phyloP scores from a whole-genome alignment of 495 filamentous ascomycete species.

The Jackrogersella multiformis region DNA sequence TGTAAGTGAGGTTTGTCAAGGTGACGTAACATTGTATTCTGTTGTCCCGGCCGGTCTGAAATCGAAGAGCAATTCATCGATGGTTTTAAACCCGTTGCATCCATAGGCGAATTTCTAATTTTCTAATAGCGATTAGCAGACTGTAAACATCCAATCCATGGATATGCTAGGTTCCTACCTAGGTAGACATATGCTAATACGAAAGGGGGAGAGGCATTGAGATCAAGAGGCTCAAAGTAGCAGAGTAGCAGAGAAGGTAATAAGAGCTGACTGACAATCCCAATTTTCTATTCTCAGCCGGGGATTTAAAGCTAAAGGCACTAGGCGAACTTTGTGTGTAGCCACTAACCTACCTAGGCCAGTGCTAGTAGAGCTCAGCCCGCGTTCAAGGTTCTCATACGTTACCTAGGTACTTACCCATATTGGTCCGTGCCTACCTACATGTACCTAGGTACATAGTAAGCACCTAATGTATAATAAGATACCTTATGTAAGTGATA shows the following conservation, averaged over 20 bases:
- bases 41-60: background rate
- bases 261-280: conserved; percentile 5
- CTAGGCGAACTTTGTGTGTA: too few relatives aligned
- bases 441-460: too few relatives aligned
- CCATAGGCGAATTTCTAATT: background rate
- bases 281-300: conserved; percentile 1
- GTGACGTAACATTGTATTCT: conserved; percentile 16
- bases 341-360: too few relatives aligned
- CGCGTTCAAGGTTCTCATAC: too few relatives aligned
- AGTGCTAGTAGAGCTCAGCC: too few relatives aligned
- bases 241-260: too few relatives aligned
- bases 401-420: too few relatives aligned
- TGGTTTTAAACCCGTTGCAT: background rate
- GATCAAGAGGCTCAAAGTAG: conserved; percentile 1
- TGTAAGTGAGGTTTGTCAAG: conserved; percentile 10
- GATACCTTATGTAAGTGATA: too few relatives aligned
- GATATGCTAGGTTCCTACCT: background rate
- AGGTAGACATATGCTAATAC: background rate
- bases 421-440: too few relatives aligned
- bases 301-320: background rate
- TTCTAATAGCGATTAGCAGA: background rate
- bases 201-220: background rate
- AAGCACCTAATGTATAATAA: too few relatives aligned
- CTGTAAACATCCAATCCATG: too few relatives aligned
- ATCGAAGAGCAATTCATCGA: background rate